Conservation (phyloP, 495 filamentous ascomycete species). For the Tuber umbilicatum region DNA sequence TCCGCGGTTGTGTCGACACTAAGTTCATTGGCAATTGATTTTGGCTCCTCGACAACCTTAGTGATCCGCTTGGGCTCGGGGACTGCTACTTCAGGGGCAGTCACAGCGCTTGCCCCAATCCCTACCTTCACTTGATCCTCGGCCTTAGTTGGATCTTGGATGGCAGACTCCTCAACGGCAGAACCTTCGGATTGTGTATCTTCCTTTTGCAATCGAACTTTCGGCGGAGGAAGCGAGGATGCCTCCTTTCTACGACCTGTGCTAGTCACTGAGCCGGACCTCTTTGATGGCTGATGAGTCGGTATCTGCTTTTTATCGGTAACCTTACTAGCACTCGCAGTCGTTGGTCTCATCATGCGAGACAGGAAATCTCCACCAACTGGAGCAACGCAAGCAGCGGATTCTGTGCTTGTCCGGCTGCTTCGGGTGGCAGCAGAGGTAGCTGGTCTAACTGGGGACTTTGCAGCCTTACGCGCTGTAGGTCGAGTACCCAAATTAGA, state of each 20-base stretch:
- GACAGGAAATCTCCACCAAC: conserved; percentile 35
- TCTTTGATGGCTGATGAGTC: conserved; percentile 18
- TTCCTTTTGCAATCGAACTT: conserved; percentile 18
- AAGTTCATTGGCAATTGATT: not conserved
- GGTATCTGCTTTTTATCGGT: conserved; percentile 29
- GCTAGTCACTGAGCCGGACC: conserved; percentile 27
- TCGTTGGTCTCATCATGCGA: conserved; percentile 39
- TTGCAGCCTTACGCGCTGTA: conserved; percentile 1
- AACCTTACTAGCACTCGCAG: conserved; percentile 36
- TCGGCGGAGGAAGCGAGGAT: conserved; percentile 24
- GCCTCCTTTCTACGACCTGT: conserved; percentile 24
- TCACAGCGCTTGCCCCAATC: not conserved
- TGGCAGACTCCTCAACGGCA: not conserved
- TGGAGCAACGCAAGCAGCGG: conserved; percentile 5
- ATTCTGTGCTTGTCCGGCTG: conserved; percentile 28
- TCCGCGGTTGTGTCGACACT: not conserved
- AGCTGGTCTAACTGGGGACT: conserved; percentile 33
- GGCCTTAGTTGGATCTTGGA: not conserved
- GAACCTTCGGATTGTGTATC: conserved; percentile 5
- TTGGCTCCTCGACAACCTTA: not conserved
- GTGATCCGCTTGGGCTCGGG: not conserved
- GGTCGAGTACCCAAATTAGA: not conserved
- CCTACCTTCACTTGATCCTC: conserved; percentile 14
- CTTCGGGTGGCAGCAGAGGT: conserved; percentile 32
- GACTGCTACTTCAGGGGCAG: not conserved